These are phyloP conservation scores for Stylosanthes scabra DNA, from an alignment of 331 rosid genomes.

Conservation along the genomic window DNA sequence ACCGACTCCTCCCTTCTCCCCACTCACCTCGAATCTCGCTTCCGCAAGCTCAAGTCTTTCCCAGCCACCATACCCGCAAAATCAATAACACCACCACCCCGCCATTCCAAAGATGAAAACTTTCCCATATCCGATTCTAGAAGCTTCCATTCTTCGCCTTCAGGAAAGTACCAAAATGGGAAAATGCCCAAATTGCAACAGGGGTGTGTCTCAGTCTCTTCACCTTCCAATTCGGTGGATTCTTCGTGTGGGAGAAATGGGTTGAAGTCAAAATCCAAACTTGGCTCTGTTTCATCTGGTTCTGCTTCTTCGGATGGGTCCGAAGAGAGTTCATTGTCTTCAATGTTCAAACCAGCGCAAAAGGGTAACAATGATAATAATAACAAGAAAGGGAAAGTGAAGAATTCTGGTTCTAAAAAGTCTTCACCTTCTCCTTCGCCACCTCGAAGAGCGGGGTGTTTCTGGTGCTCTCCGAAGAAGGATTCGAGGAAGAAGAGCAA, in stretches of 20 bases:
- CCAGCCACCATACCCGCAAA: slow-evolving; percentile 42
- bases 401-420: slow-evolving; percentile 21
- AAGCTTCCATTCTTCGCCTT: slow-evolving; percentile 35
- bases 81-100: background rate
- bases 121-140: slow-evolving; percentile 15
- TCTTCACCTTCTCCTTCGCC: slow-evolving; percentile 68
- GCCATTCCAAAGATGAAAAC: slow-evolving; percentile 10
- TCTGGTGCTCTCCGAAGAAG: slow-evolving; percentile 87
- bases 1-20: slow-evolving; percentile 63
- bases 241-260: slow-evolving; percentile 10
- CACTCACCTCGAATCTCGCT: slow-evolving; percentile 71
- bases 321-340: slow-evolving; percentile 53
- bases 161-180: slow-evolving; percentile 37
- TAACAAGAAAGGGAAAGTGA: slow-evolving; percentile 17
- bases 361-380: no score
- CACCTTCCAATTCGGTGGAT: slow-evolving; percentile 31
- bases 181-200: slow-evolving; percentile 24
- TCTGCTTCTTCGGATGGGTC: slow-evolving; percentile 49
- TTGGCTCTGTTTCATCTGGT: slow-evolving; percentile 40
- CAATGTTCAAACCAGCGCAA: slow-evolving; percentile 38
- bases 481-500: slow-evolving; percentile 47
- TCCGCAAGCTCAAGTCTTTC: slow-evolving; percentile 75
- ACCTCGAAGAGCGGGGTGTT: slow-evolving; percentile 60
- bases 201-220: slow-evolving; percentile 33
- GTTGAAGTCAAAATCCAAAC: slow-evolving; percentile 31